Conservation (phyloP, 306 rosid genomes). For the Glycine latifolia region DNA sequence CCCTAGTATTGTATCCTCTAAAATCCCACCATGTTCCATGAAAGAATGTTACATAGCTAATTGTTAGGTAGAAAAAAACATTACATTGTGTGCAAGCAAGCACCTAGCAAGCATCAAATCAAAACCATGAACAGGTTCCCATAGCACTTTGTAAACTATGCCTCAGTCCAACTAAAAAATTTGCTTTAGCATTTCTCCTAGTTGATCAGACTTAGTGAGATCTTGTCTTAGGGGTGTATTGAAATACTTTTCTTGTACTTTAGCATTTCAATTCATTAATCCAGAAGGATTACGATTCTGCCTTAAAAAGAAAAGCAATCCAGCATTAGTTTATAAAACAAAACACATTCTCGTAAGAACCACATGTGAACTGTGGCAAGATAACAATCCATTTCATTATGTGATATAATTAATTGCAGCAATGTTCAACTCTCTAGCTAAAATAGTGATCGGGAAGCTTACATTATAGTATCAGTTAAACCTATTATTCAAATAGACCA, state of each 20-base stretch:
- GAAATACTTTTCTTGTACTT: too few relatives aligned
- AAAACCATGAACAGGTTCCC: constrained; percentile 36
- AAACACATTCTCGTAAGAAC: background rate
- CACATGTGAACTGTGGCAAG: background rate
- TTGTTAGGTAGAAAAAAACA: constrained; percentile 15
- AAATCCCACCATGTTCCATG: background rate
- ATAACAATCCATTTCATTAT: constrained; percentile 18
- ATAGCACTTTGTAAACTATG: constrained; percentile 31
- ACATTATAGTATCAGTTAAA: constrained; percentile 7
- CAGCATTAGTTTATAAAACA: constrained; percentile 4
- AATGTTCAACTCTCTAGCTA: too few relatives aligned
- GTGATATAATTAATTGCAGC: constrained; percentile 18
- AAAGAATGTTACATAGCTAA: constrained; percentile 22
- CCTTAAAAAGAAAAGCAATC: background rate
- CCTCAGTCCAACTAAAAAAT: constrained; percentile 33
- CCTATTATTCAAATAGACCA: background rate
- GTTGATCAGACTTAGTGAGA: constrained; percentile 40
- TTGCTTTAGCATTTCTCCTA: constrained; percentile 45
- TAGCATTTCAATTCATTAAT: constrained; percentile 27
- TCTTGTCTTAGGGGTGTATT: too few relatives aligned
- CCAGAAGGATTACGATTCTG: background rate
- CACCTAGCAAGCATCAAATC: constrained; percentile 32
- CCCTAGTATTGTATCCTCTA: background rate
- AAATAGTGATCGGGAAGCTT: constrained; percentile 13
- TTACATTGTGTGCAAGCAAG: constrained; percentile 31